Conservation (phyloP, 805 yeast genomes). For the Myxozyma sirexii region DNA sequence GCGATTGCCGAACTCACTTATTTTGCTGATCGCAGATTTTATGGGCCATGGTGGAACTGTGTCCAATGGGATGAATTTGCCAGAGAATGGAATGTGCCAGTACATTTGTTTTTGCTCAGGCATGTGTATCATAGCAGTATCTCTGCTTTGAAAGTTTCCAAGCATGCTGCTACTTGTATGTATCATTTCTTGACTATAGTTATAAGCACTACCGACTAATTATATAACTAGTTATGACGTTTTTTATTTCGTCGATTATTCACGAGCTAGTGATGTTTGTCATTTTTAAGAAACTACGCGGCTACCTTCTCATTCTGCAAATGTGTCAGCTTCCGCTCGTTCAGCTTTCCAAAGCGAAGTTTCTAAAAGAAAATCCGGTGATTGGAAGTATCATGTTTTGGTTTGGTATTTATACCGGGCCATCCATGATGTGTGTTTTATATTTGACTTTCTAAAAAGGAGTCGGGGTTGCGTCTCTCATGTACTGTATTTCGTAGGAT, state of each 20-base stretch:
- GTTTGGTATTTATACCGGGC: slow-evolving; percentile 89
- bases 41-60: slow-evolving; percentile 98
- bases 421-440: slow-evolving; percentile 81
- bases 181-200: slow-evolving; percentile 46
- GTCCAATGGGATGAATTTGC: slow-evolving; percentile 92
- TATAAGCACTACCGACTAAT: neutral
- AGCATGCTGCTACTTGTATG: slow-evolving; percentile 60
- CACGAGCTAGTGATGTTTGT: slow-evolving; percentile 95
- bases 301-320: slow-evolving; percentile 77
- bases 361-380: slow-evolving; percentile 56
- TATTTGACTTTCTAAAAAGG: slow-evolving; percentile 67
- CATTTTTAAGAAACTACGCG: slow-evolving; percentile 75
- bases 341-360: slow-evolving; percentile 59
- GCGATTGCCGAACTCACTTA: slow-evolving; percentile 84
- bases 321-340: slow-evolving; percentile 87
- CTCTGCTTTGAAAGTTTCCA: slow-evolving; percentile 68
- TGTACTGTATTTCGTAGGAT: neutral
- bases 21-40: slow-evolving; percentile 90
- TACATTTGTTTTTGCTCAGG: slow-evolving; percentile 81
- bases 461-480: neutral
- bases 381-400: slow-evolving; percentile 85
- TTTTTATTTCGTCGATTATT: slow-evolving; percentile 73
- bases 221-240: slow-evolving; percentile 49
- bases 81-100: slow-evolving; percentile 93
- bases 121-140: slow-evolving; percentile 94